Percentiles rank a stretch among this genome's conserved stretches.
phyloP scores from a whole-genome alignment of 176 grass and related monocot species.

The Oryza nivara region DNA sequence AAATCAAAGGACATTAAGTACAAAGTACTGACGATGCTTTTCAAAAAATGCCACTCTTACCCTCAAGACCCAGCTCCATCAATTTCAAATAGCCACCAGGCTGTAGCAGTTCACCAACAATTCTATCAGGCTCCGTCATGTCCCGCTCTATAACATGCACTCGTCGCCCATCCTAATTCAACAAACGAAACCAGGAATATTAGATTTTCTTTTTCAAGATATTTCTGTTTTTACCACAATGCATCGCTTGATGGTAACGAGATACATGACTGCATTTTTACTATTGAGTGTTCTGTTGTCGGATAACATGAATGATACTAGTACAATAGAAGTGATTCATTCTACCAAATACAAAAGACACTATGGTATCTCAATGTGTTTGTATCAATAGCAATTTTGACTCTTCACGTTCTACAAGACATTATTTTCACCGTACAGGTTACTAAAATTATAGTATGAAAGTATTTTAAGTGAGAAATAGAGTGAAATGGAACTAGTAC shows the following conservation, averaged over 20 bases:
- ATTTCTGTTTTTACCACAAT: background rate
- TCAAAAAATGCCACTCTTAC: slow-evolving; percentile 44
- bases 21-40: background rate
- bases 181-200: slow-evolving; percentile 36
- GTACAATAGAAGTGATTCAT: background rate
- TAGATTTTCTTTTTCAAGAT: background rate
- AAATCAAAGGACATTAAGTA: slow-evolving; percentile 21
- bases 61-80: slow-evolving; percentile 82
- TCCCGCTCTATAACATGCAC: slow-evolving; percentile 98
- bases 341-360: background rate
- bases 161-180: slow-evolving; percentile 79
- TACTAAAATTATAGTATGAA: too few species aligned
- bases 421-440: background rate
- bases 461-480: background rate
- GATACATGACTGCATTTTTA: background rate
- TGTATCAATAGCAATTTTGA: background rate
- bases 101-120: slow-evolving; percentile 93
- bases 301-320: background rate
- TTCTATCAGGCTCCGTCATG: slow-evolving; percentile 88
- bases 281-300: background rate
- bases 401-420: background rate
- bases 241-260: background rate
- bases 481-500: background rate
- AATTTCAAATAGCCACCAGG: slow-evolving; percentile 95
- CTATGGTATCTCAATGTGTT: background rate